phyloP scores from a whole-genome alignment of 768 basidiomycete species.

The Rhodotorula kratochvilovae region DNA sequence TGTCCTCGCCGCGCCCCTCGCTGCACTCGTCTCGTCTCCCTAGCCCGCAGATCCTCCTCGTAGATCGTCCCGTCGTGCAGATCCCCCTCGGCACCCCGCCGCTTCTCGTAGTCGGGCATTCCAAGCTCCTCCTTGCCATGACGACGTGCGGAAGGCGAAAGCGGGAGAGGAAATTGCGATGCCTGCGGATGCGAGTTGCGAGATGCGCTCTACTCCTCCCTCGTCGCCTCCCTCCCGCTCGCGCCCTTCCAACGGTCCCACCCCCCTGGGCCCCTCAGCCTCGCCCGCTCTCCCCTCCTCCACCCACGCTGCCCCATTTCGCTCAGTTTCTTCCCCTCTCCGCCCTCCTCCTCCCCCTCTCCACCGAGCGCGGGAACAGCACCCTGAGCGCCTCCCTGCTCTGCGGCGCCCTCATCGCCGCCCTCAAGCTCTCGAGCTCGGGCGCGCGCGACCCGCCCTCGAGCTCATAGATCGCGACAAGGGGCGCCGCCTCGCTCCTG shows the following conservation, averaged over 20 bases:
- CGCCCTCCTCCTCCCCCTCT: neutral
- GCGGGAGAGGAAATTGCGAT: no score
- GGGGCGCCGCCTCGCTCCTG: constrained; percentile 21
- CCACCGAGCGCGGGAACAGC: constrained; percentile 20
- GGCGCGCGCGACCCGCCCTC: constrained; percentile 18
- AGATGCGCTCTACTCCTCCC: no score
- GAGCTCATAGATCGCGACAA: constrained; percentile 33
- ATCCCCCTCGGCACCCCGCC: no score
- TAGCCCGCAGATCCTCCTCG: no score
- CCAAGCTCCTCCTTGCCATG: no score
- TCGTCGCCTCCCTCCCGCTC: no score
- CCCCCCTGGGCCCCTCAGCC: neutral
- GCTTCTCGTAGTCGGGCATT: no score
- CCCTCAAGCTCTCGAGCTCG: constrained; percentile 15
- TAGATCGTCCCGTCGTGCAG: no score
- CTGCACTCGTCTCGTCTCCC: no score
- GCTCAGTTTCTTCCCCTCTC: neutral
- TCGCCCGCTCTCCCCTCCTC: neutral
- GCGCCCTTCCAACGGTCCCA: neutral
- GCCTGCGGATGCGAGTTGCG: no score
- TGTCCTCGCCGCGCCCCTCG: no score
- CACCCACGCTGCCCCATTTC: neutral
- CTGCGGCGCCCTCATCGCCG: constrained; percentile 19
- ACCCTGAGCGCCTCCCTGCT: constrained; percentile 4
- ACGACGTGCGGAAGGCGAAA: no score